These are phyloP conservation scores for Yarrowia phangngaensis DNA, from an alignment of 805 yeast species.

Conservation along the genomic window DNA sequence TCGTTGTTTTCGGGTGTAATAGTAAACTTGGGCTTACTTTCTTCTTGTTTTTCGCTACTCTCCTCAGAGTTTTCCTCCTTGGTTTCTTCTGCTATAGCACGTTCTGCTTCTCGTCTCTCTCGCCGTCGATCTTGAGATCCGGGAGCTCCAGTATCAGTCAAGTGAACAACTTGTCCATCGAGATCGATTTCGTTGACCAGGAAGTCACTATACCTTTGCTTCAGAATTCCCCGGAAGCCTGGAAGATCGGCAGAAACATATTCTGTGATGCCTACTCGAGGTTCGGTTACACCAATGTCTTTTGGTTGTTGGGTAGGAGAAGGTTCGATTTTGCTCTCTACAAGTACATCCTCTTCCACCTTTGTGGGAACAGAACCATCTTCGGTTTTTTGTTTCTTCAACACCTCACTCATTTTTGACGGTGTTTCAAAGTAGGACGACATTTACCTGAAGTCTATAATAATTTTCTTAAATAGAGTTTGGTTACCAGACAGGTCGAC, in stretches of 20 bases:
- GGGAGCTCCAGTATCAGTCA: constrained; percentile 67
- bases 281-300: constrained; percentile 53
- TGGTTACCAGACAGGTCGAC: no score
- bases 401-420: constrained; percentile 12
- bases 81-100: constrained; percentile 31
- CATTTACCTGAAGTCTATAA: no score
- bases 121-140: constrained; percentile 40
- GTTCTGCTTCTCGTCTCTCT: constrained; percentile 30
- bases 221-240: constrained; percentile 76
- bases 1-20: constrained; percentile 28
- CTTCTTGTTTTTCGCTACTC: constrained; percentile 1
- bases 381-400: constrained; percentile 24
- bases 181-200: constrained; percentile 81
- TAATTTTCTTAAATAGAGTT: constrained; percentile 21
- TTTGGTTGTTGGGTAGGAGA: not conserved
- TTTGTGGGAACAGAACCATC: constrained; percentile 14
- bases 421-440: no score
- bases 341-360: not conserved
- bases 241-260: constrained; percentile 51
- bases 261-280: constrained; percentile 83
- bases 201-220: constrained; percentile 89
- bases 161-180: constrained; percentile 66
- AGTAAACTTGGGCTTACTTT: constrained; percentile 22
- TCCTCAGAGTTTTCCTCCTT: constrained; percentile 31
- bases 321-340: not conserved